These are phyloP conservation scores for Chlamydomonas eustigma DNA, from an alignment of 139 green algal genomes.

Conservation along the genomic window DNA sequence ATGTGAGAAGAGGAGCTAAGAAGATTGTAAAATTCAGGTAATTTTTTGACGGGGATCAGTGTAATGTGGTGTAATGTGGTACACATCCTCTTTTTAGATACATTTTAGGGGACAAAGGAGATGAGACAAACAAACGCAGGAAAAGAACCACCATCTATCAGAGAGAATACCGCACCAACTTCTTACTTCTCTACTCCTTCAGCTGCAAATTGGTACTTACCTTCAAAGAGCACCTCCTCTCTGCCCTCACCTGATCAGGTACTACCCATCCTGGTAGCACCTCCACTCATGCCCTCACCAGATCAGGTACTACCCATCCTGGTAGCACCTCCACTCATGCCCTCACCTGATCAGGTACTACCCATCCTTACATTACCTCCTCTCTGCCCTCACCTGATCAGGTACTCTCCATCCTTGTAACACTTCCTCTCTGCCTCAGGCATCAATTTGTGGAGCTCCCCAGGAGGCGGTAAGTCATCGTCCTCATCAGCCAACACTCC, in stretches of 20 bases:
- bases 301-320: neutral
- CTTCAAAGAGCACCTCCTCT: neutral
- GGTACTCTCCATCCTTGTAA: neutral
- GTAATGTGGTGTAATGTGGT: neutral
- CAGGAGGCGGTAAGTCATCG: neutral
- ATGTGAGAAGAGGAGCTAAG: neutral
- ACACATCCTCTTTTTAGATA: too few species aligned
- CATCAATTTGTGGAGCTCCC: neutral
- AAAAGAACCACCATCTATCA: too few species aligned
- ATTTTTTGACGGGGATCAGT: neutral
- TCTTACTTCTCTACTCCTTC: too few species aligned
- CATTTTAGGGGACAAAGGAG: too few species aligned
- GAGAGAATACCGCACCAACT: too few species aligned
- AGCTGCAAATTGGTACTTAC: too few species aligned
- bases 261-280: neutral
- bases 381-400: neutral
- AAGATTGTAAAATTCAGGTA: neutral
- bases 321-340: neutral
- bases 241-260: neutral
- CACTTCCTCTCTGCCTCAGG: neutral
- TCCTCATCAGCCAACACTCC: neutral
- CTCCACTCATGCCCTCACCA: neutral
- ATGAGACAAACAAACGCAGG: too few species aligned
- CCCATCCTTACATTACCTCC: slow-evolving; percentile 1
- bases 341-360: neutral